Percentiles rank a stretch among this genome's conserved stretches.
These are phyloP conservation scores for Nigrograna mackinnonii DNA, from an alignment of 2,329 filamentous ascomycete genomes.

Conservation along the genomic window DNA sequence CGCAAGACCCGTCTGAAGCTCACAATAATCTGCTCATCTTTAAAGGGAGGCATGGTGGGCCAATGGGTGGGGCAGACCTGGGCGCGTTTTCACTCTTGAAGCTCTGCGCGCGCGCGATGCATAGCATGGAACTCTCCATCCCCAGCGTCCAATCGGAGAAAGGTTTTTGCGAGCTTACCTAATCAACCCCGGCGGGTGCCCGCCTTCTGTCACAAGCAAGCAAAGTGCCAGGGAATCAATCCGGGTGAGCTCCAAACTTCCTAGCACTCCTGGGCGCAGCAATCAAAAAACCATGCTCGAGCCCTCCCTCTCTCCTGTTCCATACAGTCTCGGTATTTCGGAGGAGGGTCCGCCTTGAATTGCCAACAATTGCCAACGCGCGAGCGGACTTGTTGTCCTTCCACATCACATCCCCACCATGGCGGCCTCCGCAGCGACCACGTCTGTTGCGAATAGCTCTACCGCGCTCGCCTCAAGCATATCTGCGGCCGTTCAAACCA, in stretches of 20 bases:
- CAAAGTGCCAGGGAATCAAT: no score
- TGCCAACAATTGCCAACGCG: no score
- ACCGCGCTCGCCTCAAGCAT: constrained; percentile 12
- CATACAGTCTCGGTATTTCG: constrained; percentile 2
- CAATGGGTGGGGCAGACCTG: constrained; percentile 21
- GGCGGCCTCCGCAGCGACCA: constrained; percentile 22
- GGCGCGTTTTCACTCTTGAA: constrained; percentile 12
- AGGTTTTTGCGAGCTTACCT: no score
- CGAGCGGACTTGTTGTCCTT: neutral
- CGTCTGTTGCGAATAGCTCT: constrained; percentile 18
- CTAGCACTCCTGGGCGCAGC: no score
- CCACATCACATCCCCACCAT: constrained; percentile 24
- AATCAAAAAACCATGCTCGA: no score
- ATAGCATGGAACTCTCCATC: no score
- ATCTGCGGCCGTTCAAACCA: constrained; percentile 20
- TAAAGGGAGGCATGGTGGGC: constrained; percentile 47
- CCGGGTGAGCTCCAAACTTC: no score
- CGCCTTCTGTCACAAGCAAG: no score
- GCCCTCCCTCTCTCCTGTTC: neutral
- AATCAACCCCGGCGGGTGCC: no score
- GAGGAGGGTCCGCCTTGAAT: constrained; percentile 14
- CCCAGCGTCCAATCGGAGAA: no score
- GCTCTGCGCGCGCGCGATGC: constrained; percentile 5
- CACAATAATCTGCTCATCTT: constrained; percentile 51
- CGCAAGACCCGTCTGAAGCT: constrained; percentile 6